A percentile compares a stretch with the other conserved stretches of the same genome.
Conservation (phyloP, 352 stramenopile genomes). For the Globisporangium heterothallicum region DNA sequence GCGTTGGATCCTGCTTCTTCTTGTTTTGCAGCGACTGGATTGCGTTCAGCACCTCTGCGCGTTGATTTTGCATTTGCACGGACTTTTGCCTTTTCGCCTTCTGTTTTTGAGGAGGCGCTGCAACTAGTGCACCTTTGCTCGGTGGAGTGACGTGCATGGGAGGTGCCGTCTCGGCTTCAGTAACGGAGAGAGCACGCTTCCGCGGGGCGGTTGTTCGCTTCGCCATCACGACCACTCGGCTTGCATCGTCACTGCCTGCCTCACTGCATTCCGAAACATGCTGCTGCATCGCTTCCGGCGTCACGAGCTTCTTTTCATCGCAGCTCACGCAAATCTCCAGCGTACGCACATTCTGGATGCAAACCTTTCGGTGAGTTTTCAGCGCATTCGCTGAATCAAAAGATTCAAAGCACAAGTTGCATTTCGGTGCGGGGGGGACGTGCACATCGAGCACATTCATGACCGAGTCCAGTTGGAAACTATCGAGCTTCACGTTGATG, state of each 20-base stretch:
- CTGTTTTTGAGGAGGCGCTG: constrained; percentile 4
- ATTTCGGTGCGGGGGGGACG: constrained; percentile 35
- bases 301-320: constrained; percentile 41
- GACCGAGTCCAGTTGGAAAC: constrained; percentile 43
- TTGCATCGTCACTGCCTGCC: constrained; percentile 8
- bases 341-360: constrained; percentile 24
- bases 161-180: constrained; percentile 1
- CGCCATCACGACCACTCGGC: constrained; percentile 2
- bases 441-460: constrained; percentile 62
- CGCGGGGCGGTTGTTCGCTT: constrained; percentile 13
- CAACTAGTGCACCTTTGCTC: no score
- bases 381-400: constrained; percentile 31
- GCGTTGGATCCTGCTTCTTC: constrained; percentile 16
- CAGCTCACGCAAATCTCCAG: constrained; percentile 41
- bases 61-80: background rate
- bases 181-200: constrained; percentile 22
- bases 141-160: background rate
- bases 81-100: constrained; percentile 4
- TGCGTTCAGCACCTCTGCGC: background rate
- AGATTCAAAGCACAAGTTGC: constrained; percentile 40
- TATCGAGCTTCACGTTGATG: constrained; percentile 20
- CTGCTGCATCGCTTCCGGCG: constrained; percentile 29
- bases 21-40: constrained; percentile 7
- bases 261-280: constrained; percentile 35
- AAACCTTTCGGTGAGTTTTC: constrained; percentile 47